phyloP scores from a whole-genome alignment of 192 early-diverging fungal species.

The Neocallimastix lanati region DNA sequence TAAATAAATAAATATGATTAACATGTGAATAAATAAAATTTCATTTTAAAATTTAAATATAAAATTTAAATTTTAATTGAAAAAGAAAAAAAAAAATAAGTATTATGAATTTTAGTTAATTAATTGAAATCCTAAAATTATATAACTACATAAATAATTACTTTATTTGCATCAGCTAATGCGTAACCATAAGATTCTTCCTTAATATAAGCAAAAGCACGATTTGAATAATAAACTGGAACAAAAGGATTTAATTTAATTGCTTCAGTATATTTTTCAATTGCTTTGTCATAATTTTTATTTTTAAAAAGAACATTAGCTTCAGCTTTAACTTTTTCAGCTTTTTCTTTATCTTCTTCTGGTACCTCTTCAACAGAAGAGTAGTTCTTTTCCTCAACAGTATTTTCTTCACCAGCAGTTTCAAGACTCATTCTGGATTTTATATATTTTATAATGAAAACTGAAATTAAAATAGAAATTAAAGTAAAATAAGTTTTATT shows the following conservation, averaged over 20 bases:
- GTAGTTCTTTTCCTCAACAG: not conserved
- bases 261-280: slow-evolving; percentile 76
- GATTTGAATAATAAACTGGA: slow-evolving; percentile 77
- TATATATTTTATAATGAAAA: not conserved
- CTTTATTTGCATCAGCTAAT: slow-evolving; percentile 1
- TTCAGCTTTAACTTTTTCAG: slow-evolving; percentile 38
- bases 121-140: too few species aligned
- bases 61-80: not conserved
- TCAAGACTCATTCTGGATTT: not conserved
- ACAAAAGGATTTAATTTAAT: slow-evolving; percentile 68
- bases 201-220: slow-evolving; percentile 37
- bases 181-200: slow-evolving; percentile 4
- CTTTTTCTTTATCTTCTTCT: slow-evolving; percentile 13
- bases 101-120: too few species aligned
- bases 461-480: not conserved
- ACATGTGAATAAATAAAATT: not conserved
- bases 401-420: not conserved
- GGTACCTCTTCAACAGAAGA: slow-evolving; percentile 6
- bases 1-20: too few species aligned
- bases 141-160: not conserved
- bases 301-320: slow-evolving; percentile 53
- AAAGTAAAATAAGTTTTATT: not conserved
- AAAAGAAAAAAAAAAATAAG: too few species aligned
- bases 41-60: too few species aligned
- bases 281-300: slow-evolving; percentile 63